phyloP scores from a whole-genome alignment of 1,139 yeast genomes.

The Chernovozyma sophiae-reginae region DNA sequence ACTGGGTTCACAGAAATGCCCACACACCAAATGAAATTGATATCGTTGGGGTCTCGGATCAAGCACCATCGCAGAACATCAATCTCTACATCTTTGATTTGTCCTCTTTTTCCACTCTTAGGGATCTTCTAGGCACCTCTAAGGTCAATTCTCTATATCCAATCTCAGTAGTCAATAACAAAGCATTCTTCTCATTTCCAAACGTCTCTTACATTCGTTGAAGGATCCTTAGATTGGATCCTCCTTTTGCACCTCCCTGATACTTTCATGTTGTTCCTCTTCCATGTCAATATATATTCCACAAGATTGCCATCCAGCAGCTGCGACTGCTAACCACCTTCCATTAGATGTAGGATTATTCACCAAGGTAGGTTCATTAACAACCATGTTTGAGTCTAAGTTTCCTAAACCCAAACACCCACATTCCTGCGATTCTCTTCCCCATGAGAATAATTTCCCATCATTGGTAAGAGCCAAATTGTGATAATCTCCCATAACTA shows the following conservation, averaged over 20 bases:
- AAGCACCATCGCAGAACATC: too few relatives aligned
- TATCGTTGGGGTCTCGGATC: too few relatives aligned
- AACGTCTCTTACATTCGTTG: too few relatives aligned
- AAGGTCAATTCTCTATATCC: too few relatives aligned
- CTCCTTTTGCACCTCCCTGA: background rate
- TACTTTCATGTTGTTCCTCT: background rate
- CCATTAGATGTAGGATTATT: slow-evolving; percentile 21
- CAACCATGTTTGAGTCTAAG: slow-evolving; percentile 1
- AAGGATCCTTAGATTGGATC: too few relatives aligned
- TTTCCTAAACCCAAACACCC: slow-evolving; percentile 74
- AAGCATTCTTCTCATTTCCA: too few relatives aligned
- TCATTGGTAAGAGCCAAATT: slow-evolving; percentile 54
- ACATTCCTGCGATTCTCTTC: slow-evolving; percentile 55
- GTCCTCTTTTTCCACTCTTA: too few relatives aligned
- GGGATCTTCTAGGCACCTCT: too few relatives aligned
- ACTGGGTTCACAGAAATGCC: too few relatives aligned
- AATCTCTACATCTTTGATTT: too few relatives aligned
- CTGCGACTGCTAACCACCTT: slow-evolving; percentile 50
- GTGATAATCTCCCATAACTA: slow-evolving; percentile 76
- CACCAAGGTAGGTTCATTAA: slow-evolving; percentile 3
- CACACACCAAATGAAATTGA: too few relatives aligned
- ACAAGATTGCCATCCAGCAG: slow-evolving; percentile 83
- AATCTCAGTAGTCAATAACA: too few relatives aligned
- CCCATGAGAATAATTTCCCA: slow-evolving; percentile 70
- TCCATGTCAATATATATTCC: slow-evolving; percentile 32